Percentiles rank a stretch among this genome's conserved stretches.
Evolutionary conservation across 2,329 filamentous ascomycete species (phyloP).

Genomic region (Colletotrichum sojae): DNA sequence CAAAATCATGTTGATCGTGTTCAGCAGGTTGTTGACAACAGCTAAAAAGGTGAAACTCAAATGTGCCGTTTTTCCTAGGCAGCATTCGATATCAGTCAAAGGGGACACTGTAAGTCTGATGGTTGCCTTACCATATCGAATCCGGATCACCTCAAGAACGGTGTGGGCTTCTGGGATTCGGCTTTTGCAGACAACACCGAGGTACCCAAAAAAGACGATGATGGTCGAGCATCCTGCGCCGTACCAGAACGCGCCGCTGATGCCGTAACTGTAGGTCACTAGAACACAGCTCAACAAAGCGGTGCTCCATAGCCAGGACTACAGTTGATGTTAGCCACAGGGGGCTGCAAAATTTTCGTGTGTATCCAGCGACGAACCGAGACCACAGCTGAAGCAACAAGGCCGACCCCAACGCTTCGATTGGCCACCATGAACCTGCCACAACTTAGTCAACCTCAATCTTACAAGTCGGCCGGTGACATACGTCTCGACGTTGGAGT

Average conservation of each 20-base stretch:
- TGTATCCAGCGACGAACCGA: no score
- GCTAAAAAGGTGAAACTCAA: slow-evolving; percentile 66
- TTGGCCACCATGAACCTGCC: slow-evolving; percentile 67
- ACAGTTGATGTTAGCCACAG: background rate
- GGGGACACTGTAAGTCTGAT: no score
- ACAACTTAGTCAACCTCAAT: background rate
- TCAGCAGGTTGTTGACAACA: slow-evolving; percentile 68
- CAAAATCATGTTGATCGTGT: slow-evolving; percentile 68
- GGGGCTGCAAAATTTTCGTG: no score
- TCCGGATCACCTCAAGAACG: slow-evolving; percentile 65
- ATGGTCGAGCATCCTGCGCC: slow-evolving; percentile 68
- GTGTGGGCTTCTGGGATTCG: slow-evolving; percentile 69
- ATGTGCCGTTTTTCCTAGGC: slow-evolving; percentile 55
- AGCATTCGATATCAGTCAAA: background rate
- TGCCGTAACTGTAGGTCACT: slow-evolving; percentile 68
- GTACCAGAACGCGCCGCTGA: slow-evolving; percentile 71
- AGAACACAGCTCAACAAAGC: slow-evolving; percentile 64
- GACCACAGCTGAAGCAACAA: slow-evolving; percentile 68
- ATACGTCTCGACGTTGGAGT: slow-evolving; percentile 64
- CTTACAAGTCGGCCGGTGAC: background rate
- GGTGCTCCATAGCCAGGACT: slow-evolving; percentile 68
- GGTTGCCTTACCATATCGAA: slow-evolving; percentile 59
- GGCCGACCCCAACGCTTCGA: slow-evolving; percentile 62
- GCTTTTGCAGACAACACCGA: slow-evolving; percentile 64
- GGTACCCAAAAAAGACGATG: slow-evolving; percentile 68